Evolutionary conservation across 179 eudicot species (phyloP).

Genomic region (Heliamphora pulchella): DNA sequence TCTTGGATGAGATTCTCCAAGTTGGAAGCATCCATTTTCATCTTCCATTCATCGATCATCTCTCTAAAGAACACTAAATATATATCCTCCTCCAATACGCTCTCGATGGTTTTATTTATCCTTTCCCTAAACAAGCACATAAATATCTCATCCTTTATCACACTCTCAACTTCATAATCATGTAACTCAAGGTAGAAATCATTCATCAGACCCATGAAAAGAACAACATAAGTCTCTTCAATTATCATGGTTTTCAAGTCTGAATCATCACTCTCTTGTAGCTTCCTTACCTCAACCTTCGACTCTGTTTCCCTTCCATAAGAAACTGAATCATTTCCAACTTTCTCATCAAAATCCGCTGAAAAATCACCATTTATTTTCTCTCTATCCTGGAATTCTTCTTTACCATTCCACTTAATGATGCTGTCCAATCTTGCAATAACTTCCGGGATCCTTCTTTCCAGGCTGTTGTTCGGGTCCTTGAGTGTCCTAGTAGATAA

Average conservation of each 20-base stretch:
- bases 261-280: conserved; percentile 24
- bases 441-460: conserved; percentile 23
- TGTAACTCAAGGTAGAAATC: conserved; percentile 20
- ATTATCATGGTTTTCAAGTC: conserved; percentile 17
- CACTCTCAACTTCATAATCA: conserved; percentile 15
- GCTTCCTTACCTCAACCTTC: conserved; percentile 8
- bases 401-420: conserved; percentile 25
- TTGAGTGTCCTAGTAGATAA: conserved; percentile 18
- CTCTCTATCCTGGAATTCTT: not conserved
- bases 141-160: conserved; percentile 13
- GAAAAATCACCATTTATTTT: not conserved
- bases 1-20: conserved; percentile 26
- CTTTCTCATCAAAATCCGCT: not conserved
- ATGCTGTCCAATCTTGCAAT: conserved; percentile 33
- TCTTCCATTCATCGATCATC: conserved; percentile 17
- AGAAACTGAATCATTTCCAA: not conserved
- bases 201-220: conserved; percentile 22
- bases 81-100: conserved; percentile 27
- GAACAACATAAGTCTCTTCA: conserved; percentile 31
- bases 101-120: conserved; percentile 3
- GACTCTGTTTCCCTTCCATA: not conserved
- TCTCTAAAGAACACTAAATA: conserved; percentile 27
- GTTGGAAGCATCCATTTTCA: conserved; percentile 23
- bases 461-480: conserved; percentile 16
- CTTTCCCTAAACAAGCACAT: conserved; percentile 15